phyloP scores from a whole-genome alignment of 2,329 filamentous ascomycete species.

The Colletotrichum higginsianum region DNA sequence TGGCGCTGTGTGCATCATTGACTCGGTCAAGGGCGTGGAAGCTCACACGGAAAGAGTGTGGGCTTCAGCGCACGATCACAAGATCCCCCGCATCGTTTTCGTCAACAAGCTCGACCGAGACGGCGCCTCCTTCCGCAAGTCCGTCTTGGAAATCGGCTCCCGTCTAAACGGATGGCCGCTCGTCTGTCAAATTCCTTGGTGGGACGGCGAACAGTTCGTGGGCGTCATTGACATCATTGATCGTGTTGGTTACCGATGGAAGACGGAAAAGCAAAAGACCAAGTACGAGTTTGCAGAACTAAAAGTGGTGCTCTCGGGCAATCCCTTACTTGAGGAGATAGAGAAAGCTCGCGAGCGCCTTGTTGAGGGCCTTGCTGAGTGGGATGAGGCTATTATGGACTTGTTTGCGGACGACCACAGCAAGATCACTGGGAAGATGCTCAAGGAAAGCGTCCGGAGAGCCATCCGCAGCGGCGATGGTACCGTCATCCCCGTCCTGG shows the following conservation, averaged over 20 bases:
- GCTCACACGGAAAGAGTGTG: constrained; percentile 98
- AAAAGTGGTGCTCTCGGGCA: constrained; percentile 56
- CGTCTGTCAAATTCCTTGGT: constrained; percentile 96
- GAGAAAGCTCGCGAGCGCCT: constrained; percentile 82
- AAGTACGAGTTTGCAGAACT: constrained; percentile 47
- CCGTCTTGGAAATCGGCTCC: constrained; percentile 87
- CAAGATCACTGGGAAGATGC: constrained; percentile 77
- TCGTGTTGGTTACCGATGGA: constrained; percentile 82
- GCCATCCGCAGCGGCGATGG: constrained; percentile 79
- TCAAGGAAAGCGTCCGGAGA: constrained; percentile 82
- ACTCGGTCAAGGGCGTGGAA: constrained; percentile 94
- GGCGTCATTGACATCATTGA: constrained; percentile 90
- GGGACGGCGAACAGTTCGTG: constrained; percentile 83
- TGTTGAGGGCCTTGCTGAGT: constrained; percentile 87
- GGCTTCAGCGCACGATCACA: constrained; percentile 88
- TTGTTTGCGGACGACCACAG: constrained; percentile 84
- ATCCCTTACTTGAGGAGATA: constrained; percentile 75
- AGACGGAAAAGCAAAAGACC: constrained; percentile 56
- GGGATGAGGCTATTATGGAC: constrained; percentile 90
- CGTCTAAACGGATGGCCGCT: constrained; percentile 88
- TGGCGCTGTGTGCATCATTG: constrained; percentile 92
- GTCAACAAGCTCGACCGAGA: constrained; percentile 86
- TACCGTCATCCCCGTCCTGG: constrained; percentile 87
- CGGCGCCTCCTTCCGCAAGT: constrained; percentile 84
- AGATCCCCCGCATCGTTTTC: constrained; percentile 84